Evolutionary conservation across 495 filamentous ascomycete species (phyloP).

Genomic region (Xylona heveae): DNA sequence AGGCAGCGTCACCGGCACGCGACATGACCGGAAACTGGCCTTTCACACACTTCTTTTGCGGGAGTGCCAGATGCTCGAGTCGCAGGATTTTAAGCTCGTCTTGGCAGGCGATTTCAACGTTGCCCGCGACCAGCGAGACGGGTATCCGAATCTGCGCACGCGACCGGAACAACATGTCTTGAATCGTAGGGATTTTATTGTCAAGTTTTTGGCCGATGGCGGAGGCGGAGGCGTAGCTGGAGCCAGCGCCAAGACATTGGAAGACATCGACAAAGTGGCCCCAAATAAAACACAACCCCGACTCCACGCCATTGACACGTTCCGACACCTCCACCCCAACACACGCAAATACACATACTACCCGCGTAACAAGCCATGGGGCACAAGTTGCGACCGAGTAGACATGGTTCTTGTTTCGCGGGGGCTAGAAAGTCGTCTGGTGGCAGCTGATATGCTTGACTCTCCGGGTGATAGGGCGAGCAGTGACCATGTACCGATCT

Average conservation of each 20-base stretch:
- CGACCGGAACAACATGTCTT: slow-evolving; percentile 21
- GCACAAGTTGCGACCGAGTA: slow-evolving; percentile 15
- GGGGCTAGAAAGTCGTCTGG: slow-evolving; percentile 5
- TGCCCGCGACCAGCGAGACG: slow-evolving; percentile 19
- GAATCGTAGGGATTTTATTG: slow-evolving; percentile 27
- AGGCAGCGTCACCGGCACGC: slow-evolving; percentile 18
- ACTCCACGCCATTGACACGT: slow-evolving; percentile 12
- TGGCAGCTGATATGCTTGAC: slow-evolving; percentile 13
- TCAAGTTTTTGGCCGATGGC: slow-evolving; percentile 19
- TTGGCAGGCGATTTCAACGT: slow-evolving; percentile 29
- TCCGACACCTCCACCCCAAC: slow-evolving; percentile 12
- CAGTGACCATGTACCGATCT: slow-evolving; percentile 17
- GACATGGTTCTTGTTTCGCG: slow-evolving; percentile 13
- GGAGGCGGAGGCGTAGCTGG: no score
- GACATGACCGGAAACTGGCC: slow-evolving; percentile 25
- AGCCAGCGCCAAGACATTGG: no score
- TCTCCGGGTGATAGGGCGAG: slow-evolving; percentile 12
- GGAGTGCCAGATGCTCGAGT: slow-evolving; percentile 19
- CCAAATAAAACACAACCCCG: background rate
- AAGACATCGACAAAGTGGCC: no score
- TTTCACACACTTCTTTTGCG: slow-evolving; percentile 22
- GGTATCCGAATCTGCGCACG: slow-evolving; percentile 20
- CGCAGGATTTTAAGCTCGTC: slow-evolving; percentile 17
- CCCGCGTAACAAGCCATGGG: slow-evolving; percentile 11
- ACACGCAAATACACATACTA: slow-evolving; percentile 15